Percentiles rank a stretch among this genome's conserved stretches.
phyloP scores from a whole-genome alignment of 768 basidiomycete genomes.

The Trametes meyenii region DNA sequence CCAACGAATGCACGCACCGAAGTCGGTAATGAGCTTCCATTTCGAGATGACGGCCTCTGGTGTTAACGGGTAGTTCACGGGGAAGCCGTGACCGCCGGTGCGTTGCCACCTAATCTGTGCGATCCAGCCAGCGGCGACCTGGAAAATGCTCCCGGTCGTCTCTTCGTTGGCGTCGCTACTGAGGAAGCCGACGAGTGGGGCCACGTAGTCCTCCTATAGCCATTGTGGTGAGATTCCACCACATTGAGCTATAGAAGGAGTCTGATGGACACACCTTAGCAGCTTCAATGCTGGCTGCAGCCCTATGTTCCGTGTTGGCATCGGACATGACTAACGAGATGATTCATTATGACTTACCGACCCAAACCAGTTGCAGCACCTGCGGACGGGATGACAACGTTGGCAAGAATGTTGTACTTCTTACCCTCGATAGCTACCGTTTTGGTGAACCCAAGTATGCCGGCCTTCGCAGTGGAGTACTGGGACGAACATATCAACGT shows the following conservation, averaged over 20 bases:
- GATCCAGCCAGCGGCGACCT: conserved; percentile 89
- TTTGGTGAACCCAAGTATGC: conserved; percentile 86
- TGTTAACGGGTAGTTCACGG: conserved; percentile 68
- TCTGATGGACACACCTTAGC: conserved; percentile 62
- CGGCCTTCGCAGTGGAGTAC: conserved; percentile 94
- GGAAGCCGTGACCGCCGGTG: conserved; percentile 85
- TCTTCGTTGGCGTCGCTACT: conserved; percentile 79
- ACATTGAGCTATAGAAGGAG: not conserved
- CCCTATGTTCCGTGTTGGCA: not conserved
- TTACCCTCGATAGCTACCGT: conserved; percentile 89
- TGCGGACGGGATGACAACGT: conserved; percentile 84
- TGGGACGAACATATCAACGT: conserved; percentile 28
- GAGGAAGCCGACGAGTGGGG: conserved; percentile 91
- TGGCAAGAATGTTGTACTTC: conserved; percentile 89
- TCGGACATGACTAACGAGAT: not conserved
- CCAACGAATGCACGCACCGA: conserved; percentile 54
- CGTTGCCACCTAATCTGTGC: conserved; percentile 94
- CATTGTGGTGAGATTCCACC: not conserved
- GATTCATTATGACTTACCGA: not conserved
- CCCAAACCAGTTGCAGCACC: conserved; percentile 52
- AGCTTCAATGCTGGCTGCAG: conserved; percentile 71
- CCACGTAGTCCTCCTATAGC: conserved; percentile 81
- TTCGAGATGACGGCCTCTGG: conserved; percentile 81
- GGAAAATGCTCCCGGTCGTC: conserved; percentile 77
- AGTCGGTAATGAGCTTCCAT: conserved; percentile 85